Percentiles rank a stretch among this genome's conserved stretches.
These are phyloP conservation scores for Yamadazyma buinensis DNA, from an alignment of 1,139 yeast species.

Conservation along the genomic window DNA sequence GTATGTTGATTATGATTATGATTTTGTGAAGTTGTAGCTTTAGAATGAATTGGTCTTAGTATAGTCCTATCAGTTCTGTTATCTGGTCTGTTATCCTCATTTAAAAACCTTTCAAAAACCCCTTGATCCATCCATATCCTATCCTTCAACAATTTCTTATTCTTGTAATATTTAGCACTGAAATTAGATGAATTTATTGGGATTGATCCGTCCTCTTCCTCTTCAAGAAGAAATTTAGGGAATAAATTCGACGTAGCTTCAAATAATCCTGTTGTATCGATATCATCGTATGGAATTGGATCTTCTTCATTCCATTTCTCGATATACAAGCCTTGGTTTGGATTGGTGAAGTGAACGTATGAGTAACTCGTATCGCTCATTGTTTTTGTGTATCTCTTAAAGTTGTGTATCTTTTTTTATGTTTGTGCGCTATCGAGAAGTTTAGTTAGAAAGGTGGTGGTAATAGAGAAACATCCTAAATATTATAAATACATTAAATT, in stretches of 20 bases:
- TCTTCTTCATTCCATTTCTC: constrained; percentile 41
- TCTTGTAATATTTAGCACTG: constrained; percentile 38
- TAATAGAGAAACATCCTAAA: no score
- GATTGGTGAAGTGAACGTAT: constrained; percentile 34
- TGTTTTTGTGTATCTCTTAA: no score
- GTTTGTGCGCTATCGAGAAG: no score
- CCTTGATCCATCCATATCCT: constrained; percentile 36
- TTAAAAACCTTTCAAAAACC: constrained; percentile 24
- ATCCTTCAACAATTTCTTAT: constrained; percentile 27
- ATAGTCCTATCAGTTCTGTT: constrained; percentile 26
- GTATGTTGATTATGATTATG: no score
- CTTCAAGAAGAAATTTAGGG: constrained; percentile 36
- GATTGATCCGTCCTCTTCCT: constrained; percentile 40
- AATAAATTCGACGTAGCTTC: constrained; percentile 36
- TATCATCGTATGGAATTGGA: constrained; percentile 40
- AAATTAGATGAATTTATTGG: constrained; percentile 35
- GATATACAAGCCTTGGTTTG: constrained; percentile 39
- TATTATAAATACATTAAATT: neutral
- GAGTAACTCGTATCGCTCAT: constrained; percentile 18
- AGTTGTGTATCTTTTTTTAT: no score
- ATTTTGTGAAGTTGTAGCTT: constrained; percentile 11
- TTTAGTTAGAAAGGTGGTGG: no score
- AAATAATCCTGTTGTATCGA: constrained; percentile 35
- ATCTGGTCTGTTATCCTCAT: constrained; percentile 14
- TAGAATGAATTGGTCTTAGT: constrained; percentile 20